Conservation (phyloP, 805 yeast genomes). For the Lipomyces spencermartinsiae region DNA sequence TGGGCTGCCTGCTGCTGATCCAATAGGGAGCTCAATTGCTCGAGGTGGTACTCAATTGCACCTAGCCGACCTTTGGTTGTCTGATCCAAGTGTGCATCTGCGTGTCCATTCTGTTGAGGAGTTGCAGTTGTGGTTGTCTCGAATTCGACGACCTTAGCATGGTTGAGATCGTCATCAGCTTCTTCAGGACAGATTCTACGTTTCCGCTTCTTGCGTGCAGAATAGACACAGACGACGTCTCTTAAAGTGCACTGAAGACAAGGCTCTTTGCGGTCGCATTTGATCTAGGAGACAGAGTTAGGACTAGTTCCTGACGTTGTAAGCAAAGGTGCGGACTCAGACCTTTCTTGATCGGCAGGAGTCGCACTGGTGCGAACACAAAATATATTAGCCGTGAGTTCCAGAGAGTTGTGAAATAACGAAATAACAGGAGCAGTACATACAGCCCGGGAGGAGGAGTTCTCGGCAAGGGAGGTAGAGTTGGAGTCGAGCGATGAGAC, state of each 20-base stretch:
- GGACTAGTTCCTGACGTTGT: not conserved
- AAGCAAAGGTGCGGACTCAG: not conserved
- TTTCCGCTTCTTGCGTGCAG: slow-evolving; percentile 33
- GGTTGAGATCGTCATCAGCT: not conserved
- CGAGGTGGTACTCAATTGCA: slow-evolving; percentile 30
- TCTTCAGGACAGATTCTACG: slow-evolving; percentile 15
- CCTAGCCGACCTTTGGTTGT: slow-evolving; percentile 5
- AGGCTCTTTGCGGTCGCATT: slow-evolving; percentile 34
- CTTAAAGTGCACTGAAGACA: slow-evolving; percentile 33
- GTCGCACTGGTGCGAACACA: slow-evolving; percentile 20
- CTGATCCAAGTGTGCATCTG: not conserved
- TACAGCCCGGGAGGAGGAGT: slow-evolving; percentile 23
- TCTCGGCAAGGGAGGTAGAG: slow-evolving; percentile 14
- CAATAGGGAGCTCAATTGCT: slow-evolving; percentile 19
- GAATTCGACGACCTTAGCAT: not conserved
- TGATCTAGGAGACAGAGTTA: slow-evolving; percentile 12
- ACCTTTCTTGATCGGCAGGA: slow-evolving; percentile 32
- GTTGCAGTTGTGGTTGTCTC: not conserved
- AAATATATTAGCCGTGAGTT: not conserved
- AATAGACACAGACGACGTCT: slow-evolving; percentile 31
- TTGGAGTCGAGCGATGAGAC: slow-evolving; percentile 6
- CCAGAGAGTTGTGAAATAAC: not conserved
- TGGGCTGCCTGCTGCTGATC: slow-evolving; percentile 17
- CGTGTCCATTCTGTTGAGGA: not conserved
- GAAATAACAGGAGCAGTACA: slow-evolving; percentile 2